These are phyloP conservation scores for Rhodamnia rubescens DNA, from an alignment of 345 rosid genomes.

Conservation along the genomic window DNA sequence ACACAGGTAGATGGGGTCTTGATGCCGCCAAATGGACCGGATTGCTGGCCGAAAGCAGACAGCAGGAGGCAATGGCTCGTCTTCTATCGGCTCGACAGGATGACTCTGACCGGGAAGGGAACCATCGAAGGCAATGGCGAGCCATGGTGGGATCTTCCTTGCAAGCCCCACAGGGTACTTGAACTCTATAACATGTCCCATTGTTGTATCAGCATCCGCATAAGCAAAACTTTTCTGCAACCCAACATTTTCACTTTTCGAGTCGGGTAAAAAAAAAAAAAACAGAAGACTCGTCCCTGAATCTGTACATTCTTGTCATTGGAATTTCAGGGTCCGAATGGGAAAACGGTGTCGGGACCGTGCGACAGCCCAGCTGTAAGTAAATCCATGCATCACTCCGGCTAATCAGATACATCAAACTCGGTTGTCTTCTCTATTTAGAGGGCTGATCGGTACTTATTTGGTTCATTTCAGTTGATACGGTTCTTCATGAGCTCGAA, in stretches of 20 bases:
- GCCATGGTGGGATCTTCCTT: conserved; percentile 98
- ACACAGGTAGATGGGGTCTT: conserved; percentile 64
- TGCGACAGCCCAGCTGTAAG: conserved; percentile 90
- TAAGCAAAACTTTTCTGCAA: conserved; percentile 16
- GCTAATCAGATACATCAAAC: not conserved
- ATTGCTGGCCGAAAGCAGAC: conserved; percentile 68
- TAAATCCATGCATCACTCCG: not conserved
- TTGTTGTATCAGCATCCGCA: conserved; percentile 40
- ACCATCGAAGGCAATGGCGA: conserved; percentile 93
- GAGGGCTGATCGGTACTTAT: not conserved
- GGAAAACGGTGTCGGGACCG: conserved; percentile 46
- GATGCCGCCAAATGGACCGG: conserved; percentile 93
- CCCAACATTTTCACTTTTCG: not conserved
- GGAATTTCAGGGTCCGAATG: conserved; percentile 54
- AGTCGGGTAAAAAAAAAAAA: not conserved
- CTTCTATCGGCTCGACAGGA: conserved; percentile 54
- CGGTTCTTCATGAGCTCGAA: conserved; percentile 96
- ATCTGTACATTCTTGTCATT: not conserved
- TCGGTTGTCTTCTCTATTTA: not conserved
- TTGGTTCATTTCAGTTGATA: conserved; percentile 39
- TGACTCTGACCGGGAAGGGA: conserved; percentile 69
- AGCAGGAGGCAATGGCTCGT: conserved; percentile 84
- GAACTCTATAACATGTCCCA: no score
- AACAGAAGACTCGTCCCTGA: not conserved
- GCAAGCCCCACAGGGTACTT: conserved; percentile 93